These are phyloP conservation scores for Cyberlindnera xylosilytica DNA, from an alignment of 805 yeast species.

Conservation along the genomic window DNA sequence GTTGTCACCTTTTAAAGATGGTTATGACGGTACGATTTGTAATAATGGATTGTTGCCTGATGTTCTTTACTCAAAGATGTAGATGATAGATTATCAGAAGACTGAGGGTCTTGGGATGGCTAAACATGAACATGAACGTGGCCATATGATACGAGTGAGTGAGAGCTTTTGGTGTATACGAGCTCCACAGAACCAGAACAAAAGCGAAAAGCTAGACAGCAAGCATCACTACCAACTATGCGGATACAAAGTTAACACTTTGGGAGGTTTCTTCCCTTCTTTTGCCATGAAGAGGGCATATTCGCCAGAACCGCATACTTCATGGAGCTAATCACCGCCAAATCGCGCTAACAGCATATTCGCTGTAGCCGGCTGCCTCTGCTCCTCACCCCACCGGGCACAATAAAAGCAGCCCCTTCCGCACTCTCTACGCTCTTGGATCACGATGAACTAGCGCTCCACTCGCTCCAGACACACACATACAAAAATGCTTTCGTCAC, in stretches of 20 bases:
- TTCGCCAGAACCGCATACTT: neutral
- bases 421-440: neutral
- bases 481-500: conserved; percentile 37
- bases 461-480: too few relatives aligned
- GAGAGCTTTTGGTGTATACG: too few relatives aligned
- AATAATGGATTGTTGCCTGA: conserved; percentile 5
- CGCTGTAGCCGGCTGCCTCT: neutral
- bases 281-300: too few relatives aligned
- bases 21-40: conserved; percentile 1
- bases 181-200: too few relatives aligned
- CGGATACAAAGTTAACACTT: too few relatives aligned
- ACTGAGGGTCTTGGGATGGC: too few relatives aligned
- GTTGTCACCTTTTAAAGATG: conserved; percentile 7
- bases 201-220: too few relatives aligned
- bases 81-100: too few relatives aligned
- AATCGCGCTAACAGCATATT: conserved; percentile 14
- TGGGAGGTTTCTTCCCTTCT: too few relatives aligned
- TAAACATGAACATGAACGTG: too few relatives aligned
- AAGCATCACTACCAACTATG: too few relatives aligned
- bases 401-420: neutral
- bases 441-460: neutral
- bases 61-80: conserved; percentile 3
- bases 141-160: too few relatives aligned
- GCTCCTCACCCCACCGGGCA: conserved; percentile 6
- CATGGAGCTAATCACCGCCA: neutral